Percentiles rank a stretch among this genome's conserved stretches.
Evolutionary conservation across 495 filamentous ascomycete genomes (phyloP).

Genomic region (Trichocladium uniseriatum): DNA sequence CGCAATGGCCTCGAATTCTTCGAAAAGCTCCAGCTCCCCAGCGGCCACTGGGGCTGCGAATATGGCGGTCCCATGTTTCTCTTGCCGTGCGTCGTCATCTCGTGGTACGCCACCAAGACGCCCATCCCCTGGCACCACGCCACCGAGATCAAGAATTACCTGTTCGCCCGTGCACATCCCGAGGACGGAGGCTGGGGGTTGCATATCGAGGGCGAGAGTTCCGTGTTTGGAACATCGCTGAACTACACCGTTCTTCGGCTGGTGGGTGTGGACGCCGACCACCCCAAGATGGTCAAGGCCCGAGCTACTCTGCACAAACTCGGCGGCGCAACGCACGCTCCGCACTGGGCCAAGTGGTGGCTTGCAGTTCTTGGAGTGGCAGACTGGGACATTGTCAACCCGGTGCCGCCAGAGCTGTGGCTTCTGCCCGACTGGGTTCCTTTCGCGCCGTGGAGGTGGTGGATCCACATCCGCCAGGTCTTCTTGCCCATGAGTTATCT

Average conservation of each 20-base stretch:
- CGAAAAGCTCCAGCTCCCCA: conserved; percentile 75
- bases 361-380: conserved; percentile 73
- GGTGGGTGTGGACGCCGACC: conserved; percentile 80
- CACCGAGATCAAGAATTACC: conserved; percentile 87
- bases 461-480: conserved; percentile 93
- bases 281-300: conserved; percentile 80
- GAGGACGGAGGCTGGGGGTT: conserved; percentile 94
- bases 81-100: conserved; percentile 71
- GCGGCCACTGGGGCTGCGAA: conserved; percentile 93
- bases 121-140: conserved; percentile 71
- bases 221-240: conserved; percentile 79
- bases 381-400: conserved; percentile 89
- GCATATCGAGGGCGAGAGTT: conserved; percentile 91
- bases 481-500: conserved; percentile 88
- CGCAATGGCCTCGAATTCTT: conserved; percentile 84
- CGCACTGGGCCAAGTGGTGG: conserved; percentile 96
- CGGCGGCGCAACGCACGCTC: conserved; percentile 73
- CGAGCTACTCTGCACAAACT: conserved; percentile 72
- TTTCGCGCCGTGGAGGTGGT: conserved; percentile 93
- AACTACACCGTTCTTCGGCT: conserved; percentile 83
- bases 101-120: conserved; percentile 87
- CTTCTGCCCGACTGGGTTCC: conserved; percentile 93
- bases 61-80: conserved; percentile 89
- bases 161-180: conserved; percentile 77
- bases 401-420: conserved; percentile 89